Evolutionary conservation across 2,329 filamentous ascomycete genomes (phyloP), one percentile per base, ranked within the genome.

Genomic region (Aspergillus intermedius): DNA sequence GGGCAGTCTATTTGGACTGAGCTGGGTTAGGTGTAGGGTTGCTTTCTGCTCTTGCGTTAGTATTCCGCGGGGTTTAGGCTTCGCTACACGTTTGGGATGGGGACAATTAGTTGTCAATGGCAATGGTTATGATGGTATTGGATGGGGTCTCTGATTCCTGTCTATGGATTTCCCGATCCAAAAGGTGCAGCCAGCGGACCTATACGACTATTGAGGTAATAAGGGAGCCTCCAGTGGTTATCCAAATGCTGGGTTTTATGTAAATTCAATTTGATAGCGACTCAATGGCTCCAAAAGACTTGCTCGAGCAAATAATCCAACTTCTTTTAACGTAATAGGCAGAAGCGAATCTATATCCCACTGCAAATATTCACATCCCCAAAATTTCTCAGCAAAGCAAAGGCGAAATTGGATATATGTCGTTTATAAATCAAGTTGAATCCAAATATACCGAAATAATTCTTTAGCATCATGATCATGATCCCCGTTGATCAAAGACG

Each of bases 21-120:
- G 8, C 22, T 21, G 17, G 40, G 40, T 42, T 42, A 17, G 19
- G 39, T 41, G 13, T 41, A 41, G 12, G 12, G 8, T 42, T 6
- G n/a, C n/a, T 25, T 43, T 28, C 10, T 43, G 21, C 30, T 17
- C 21, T 43, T 19, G n/a, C 15, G 15, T 19, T 22, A 19, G 13
- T 43, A 15, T 12, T 28, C 7, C 13, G 21, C 41, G 44, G 40
- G 51, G 48, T 42, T 46, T 5, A 49, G 25, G 17, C 9, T 43
- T 44, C 25, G 25, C 48, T 42, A 47, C 17, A 30, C 40, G 43
- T 22, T 30, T 23, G 12, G 8, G 13, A 28, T 4, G 23, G n/a
- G 23, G 23, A 6, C 15, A 43, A 43, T 30, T 30, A 12, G 5
- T 30, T 30, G 25, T 12, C 25, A 30, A 30, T 12, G 25, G 25